A percentile compares a stretch with the other conserved stretches of the same genome.
Conservation (phyloP, 768 basidiomycete species). For the Lactifluus hygrophoroides region DNA sequence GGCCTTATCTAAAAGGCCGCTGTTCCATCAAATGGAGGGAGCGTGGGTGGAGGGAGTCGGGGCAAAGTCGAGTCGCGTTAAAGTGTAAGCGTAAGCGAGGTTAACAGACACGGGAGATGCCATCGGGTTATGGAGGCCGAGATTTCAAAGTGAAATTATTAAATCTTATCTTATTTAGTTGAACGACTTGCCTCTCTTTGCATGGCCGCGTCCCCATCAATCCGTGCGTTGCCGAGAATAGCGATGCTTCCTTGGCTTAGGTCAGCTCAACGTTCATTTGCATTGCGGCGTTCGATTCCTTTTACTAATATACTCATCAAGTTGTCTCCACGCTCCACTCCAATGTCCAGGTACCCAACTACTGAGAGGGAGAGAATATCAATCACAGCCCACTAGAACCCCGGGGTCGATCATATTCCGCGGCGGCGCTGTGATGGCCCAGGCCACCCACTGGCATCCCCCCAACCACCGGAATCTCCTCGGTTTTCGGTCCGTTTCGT, state of each 20-base stretch:
- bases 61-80: neutral
- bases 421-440: neutral
- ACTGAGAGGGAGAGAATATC: neutral
- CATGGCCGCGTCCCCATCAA: neutral
- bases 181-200: neutral
- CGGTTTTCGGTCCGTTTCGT: conserved; percentile 3
- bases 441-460: no score
- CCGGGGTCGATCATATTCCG: conserved; percentile 1
- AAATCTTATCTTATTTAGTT: neutral
- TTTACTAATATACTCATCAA: neutral
- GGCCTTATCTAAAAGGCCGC: no score
- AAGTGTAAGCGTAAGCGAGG: neutral
- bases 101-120: conserved; percentile 9
- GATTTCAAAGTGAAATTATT: neutral
- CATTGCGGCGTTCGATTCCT: neutral
- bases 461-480: conserved; percentile 2
- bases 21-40: no score
- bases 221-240: neutral
- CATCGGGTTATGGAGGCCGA: conserved; percentile 6
- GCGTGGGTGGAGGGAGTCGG: no score
- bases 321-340: neutral
- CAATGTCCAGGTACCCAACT: neutral
- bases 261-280: neutral
- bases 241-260: neutral
- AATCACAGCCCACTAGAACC: neutral